Base-by-base conservation (phyloP, 2,329 filamentous ascomycete species). In the Xylaria sp. region DNA sequence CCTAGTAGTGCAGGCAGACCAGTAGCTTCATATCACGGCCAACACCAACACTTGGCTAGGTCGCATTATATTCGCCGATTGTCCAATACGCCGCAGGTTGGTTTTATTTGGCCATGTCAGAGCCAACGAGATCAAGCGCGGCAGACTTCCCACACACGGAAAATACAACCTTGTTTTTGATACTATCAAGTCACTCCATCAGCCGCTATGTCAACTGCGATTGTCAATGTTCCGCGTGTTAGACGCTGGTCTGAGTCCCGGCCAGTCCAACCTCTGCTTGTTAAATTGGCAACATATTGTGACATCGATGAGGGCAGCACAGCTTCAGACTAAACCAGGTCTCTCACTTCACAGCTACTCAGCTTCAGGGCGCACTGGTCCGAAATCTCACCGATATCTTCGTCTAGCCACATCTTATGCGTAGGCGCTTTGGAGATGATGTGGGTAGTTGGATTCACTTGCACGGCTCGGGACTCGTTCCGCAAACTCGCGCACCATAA, bases 401-500 rank as follows among this genome's bases (percentile, higher is more conserved):
- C 2, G 10, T 73, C 73, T 1, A 79, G 77, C 82, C 81, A 84
- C 2, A 80, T 77, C 22, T 84, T 79, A 5, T 79, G 77, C 0
- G 78, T 77, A 2, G 68, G 65, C 0, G 83, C 84, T 45, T 73
- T 75, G 5, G 76, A 73, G 15, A 85, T 71, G 0, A 83, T 82
- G 1, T 80, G 71, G 1, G 75, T 72, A 0, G 80, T 73, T 4
- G 86, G 69, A 65, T 84, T 77, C 4, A 86, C 68, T 0, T 79
- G 74, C 15, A 85, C 76, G 0, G 77, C 76, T 63, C 83, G 79
- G 0, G 79, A 77, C 54, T 80, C 77, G 42, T 83, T 82, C 42
- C 74, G 77, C 85, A 84, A 86, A 72, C 86, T 87, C 6, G 84
- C 79, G 13, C 86, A 65, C 0, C 81, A 84, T 0, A 83, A 76